These are phyloP conservation scores for Phyllosticta ampelicida DNA, from an alignment of 2,329 filamentous ascomycete genomes.

Conservation along the genomic window DNA sequence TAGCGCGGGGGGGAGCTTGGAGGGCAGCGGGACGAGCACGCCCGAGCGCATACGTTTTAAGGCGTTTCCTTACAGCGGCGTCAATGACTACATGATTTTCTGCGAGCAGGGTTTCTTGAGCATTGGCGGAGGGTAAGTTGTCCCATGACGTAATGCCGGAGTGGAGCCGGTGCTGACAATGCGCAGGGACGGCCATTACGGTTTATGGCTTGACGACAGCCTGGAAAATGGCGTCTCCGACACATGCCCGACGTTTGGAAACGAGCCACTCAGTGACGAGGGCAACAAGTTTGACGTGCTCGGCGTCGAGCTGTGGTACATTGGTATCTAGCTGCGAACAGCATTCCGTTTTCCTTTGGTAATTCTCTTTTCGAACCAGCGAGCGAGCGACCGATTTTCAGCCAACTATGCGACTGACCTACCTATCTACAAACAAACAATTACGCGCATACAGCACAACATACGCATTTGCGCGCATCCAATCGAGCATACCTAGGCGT, in stretches of 20 bases:
- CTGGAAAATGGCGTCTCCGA: slow-evolving; percentile 77
- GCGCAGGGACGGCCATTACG: slow-evolving; percentile 67
- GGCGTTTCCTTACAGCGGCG: slow-evolving; percentile 88
- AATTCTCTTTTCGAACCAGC: too few species aligned
- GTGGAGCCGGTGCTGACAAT: not conserved
- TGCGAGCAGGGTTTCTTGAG: slow-evolving; percentile 79
- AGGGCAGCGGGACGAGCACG: slow-evolving; percentile 41
- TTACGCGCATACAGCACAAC: too few species aligned
- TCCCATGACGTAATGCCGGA: not conserved
- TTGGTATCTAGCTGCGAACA: slow-evolving; percentile 41
- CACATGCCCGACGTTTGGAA: slow-evolving; percentile 83
- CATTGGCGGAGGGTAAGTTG: slow-evolving; percentile 61
- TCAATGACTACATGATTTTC: slow-evolving; percentile 95
- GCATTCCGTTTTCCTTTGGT: too few species aligned
- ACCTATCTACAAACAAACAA: too few species aligned
- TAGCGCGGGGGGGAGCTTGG: slow-evolving; percentile 15
- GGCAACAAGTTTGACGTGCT: slow-evolving; percentile 85
- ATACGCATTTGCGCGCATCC: too few species aligned
- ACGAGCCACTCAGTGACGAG: slow-evolving; percentile 86
- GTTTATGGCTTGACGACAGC: slow-evolving; percentile 82
- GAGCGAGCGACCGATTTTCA: too few species aligned
- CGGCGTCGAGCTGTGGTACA: slow-evolving; percentile 87
- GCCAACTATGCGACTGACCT: too few species aligned
- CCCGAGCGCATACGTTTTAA: slow-evolving; percentile 84
- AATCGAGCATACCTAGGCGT: too few species aligned